Percentiles rank a stretch among this genome's conserved stretches.
These are phyloP conservation scores for Dichotomocladium elegans DNA, from an alignment of 371 early-diverging fungal species.

Conservation along the genomic window DNA sequence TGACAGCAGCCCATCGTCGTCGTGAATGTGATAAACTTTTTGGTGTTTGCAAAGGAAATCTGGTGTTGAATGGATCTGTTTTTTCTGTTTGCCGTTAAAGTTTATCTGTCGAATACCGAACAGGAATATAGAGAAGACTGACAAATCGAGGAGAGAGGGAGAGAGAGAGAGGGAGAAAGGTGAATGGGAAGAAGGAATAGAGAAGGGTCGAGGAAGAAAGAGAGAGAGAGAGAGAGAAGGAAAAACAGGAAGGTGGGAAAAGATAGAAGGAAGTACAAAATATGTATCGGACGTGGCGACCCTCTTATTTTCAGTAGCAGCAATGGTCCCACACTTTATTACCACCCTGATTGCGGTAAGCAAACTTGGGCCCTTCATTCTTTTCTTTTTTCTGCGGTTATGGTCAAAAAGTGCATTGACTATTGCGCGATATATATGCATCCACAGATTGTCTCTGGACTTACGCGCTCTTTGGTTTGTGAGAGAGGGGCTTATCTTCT, in stretches of 20 bases:
- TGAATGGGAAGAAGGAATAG: not conserved
- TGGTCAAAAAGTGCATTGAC: no score
- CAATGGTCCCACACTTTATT: not conserved
- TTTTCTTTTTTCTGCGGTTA: no score
- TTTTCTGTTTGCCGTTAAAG: not conserved
- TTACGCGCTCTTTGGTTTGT: no score
- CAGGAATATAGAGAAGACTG: no score
- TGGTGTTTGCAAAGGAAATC: not conserved
- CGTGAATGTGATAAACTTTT: no score
- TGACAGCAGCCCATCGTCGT: slow-evolving; percentile 87
- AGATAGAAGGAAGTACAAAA: not conserved
- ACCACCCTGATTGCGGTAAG: not conserved
- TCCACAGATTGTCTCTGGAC: no score
- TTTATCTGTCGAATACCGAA: not conserved
- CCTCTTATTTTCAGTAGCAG: not conserved
- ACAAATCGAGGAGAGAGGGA: no score
- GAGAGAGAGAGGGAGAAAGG: not conserved
- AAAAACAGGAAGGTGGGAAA: not conserved
- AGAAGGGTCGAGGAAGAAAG: not conserved
- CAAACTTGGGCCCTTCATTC: no score
- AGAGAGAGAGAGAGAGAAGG: not conserved
- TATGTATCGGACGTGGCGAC: not conserved
- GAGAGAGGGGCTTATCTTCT: no score
- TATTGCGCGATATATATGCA: no score
- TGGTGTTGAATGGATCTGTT: not conserved